Evolutionary conservation across 108 stramenopile species (phyloP).

Genomic region (Nannochloropsis oceanica): DNA sequence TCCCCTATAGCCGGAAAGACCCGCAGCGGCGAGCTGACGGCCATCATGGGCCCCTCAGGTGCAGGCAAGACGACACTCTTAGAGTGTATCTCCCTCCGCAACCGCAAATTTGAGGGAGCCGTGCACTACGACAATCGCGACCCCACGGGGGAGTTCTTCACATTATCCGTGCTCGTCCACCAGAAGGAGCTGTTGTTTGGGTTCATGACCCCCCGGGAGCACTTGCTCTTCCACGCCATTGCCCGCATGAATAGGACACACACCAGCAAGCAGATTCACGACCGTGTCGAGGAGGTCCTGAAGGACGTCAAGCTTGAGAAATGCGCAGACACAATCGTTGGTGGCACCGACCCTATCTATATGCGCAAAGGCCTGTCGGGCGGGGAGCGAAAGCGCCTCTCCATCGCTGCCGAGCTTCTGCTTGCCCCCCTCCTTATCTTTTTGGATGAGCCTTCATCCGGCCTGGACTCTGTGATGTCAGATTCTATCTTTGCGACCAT

Average conservation of each 20-base stretch:
- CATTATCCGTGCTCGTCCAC: neutral
- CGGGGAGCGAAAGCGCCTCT: conserved; percentile 67
- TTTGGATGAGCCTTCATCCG: conserved; percentile 54
- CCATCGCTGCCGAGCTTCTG: conserved; percentile 64
- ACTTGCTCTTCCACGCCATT: neutral
- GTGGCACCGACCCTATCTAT: conserved; percentile 1
- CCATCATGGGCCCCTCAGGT: conserved; percentile 5
- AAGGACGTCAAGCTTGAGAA: neutral
- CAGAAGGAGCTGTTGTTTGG: neutral
- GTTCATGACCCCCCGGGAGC: neutral
- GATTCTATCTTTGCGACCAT: neutral
- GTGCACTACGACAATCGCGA: neutral
- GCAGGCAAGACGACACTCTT: conserved; percentile 10
- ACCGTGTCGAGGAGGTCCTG: neutral
- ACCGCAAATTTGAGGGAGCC: neutral
- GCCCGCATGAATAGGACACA: neutral
- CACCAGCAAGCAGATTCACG: neutral
- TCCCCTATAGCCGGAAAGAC: neutral
- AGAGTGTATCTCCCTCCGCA: neutral
- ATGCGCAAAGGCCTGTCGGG: conserved; percentile 51
- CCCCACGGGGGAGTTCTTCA: neutral
- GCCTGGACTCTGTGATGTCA: neutral
- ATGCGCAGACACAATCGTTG: neutral
- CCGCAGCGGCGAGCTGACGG: neutral
- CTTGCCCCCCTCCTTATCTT: conserved; percentile 55